Base-by-base conservation (phyloP, 2,329 filamentous ascomycete species). In the Alternaria gaisen region DNA sequence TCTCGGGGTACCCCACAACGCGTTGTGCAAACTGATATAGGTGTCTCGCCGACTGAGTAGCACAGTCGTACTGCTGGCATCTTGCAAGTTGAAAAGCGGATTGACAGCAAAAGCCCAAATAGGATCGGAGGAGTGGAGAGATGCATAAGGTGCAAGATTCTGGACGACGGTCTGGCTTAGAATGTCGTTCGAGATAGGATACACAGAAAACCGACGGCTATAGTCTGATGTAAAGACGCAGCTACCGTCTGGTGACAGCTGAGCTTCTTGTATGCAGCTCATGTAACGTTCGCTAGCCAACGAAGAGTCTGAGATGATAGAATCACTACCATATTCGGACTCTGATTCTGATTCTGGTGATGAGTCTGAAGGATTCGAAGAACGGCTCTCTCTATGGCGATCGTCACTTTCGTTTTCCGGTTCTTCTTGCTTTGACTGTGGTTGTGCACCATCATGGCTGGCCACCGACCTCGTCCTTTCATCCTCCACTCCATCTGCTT, bases 21-120 rank as follows among this genome's bases (percentile, higher is more conserved):
- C 84, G 50, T 88, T 89, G 59, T 81, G 77, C 14, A 90, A 77
- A 10, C 82, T 81, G 55, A 90, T 84, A 5, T 87, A 87, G 47
- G 85, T 83, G 61, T 87, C 83, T 28, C 82, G 77, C 5, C 82
- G 75, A 38, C 85, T 85, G 24, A 83, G 80, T 1, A 90, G 80
- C 10, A 87, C 77, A 4, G 86, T 73, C 1, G 81, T 82, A 1
- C 80, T 85, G 6, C 78, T 79, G 2, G 82, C 72, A 56, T 88
- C 81, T 44, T 82, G 79, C 12, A 87, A 77, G 58, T 82, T 77
- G 76, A 84, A 90, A 56, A 79, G 77, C 0, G 88, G 87, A 64
- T 87, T 86, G 11, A 84, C 70, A 3, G 85, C 80, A 43, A 83
- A 84, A 22, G 84, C 81, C 76, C 85, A 85, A 16, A 87, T 81